phyloP scores from a whole-genome alignment of 2,329 filamentous ascomycete species.

The Fusarium sp. region DNA sequence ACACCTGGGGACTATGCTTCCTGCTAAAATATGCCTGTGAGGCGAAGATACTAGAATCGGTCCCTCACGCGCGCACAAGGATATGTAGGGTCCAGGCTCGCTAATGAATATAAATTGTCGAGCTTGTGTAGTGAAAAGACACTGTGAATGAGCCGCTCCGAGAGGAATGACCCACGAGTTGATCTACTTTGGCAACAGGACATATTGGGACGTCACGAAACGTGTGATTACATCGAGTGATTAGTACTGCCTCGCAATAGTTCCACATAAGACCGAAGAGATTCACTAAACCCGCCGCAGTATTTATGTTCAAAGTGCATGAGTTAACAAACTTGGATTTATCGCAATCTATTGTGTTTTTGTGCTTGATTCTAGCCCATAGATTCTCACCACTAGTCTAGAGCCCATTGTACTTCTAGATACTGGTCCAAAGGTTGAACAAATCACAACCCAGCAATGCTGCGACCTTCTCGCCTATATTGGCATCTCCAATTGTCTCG shows the following conservation, averaged over 20 bases:
- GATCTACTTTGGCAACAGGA: too few relatives aligned
- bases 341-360: not conserved
- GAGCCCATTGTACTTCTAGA: not conserved
- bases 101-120: too few relatives aligned
- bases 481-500: not conserved
- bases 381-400: not conserved
- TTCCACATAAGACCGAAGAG: not conserved
- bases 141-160: too few relatives aligned
- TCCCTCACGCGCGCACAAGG: too few relatives aligned
- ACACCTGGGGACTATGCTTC: too few relatives aligned
- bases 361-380: not conserved
- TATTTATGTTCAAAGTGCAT: not conserved
- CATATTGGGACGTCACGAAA: too few relatives aligned
- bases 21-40: too few relatives aligned
- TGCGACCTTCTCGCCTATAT: not conserved
- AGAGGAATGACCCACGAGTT: too few relatives aligned
- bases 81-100: too few relatives aligned
- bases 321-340: not conserved
- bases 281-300: not conserved
- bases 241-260: not conserved
- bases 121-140: too few relatives aligned
- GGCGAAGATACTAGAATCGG: too few relatives aligned
- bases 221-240: too few relatives aligned
- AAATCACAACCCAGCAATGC: not conserved
- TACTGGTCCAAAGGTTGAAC: not conserved